Percentiles rank a stretch among this genome's conserved stretches.
These are phyloP conservation scores for Myxozyma vanderwaltii DNA, from an alignment of 805 yeast genomes.

Conservation along the genomic window DNA sequence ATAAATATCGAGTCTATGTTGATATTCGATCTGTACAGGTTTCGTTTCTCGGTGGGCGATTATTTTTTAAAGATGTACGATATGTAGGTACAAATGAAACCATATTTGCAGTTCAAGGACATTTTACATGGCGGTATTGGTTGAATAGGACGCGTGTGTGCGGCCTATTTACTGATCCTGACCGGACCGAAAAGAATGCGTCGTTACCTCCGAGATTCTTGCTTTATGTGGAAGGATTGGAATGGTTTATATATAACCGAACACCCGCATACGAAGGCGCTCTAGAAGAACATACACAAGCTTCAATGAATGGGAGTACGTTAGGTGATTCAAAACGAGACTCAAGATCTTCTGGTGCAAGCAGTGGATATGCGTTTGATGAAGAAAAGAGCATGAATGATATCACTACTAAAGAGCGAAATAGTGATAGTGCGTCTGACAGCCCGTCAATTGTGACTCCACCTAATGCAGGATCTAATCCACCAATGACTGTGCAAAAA, in stretches of 20 bases:
- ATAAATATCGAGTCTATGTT: slow-evolving; percentile 56
- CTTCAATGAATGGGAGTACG: neutral
- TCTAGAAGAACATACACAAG: slow-evolving; percentile 44
- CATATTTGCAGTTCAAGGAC: slow-evolving; percentile 66
- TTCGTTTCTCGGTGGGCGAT: slow-evolving; percentile 78
- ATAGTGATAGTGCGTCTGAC: neutral
- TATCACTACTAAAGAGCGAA: neutral
- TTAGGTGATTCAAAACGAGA: neutral
- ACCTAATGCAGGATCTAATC: neutral
- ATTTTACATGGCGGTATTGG: slow-evolving; percentile 93
- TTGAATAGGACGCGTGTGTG: slow-evolving; percentile 47
- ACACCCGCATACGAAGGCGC: slow-evolving; percentile 73
- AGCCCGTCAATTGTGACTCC: neutral
- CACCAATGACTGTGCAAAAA: neutral
- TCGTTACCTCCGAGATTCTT: slow-evolving; percentile 59
- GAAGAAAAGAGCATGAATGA: neutral
- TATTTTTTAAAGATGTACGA: slow-evolving; percentile 74
- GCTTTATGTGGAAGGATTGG: slow-evolving; percentile 72
- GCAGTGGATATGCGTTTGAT: neutral
- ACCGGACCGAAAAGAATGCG: slow-evolving; percentile 42
- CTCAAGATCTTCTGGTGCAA: neutral
- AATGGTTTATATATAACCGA: slow-evolving; percentile 79
- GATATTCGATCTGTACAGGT: slow-evolving; percentile 73
- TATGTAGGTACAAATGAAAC: slow-evolving; percentile 75
- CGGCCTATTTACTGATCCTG: slow-evolving; percentile 33